These are phyloP conservation scores for Diaporthe australafricana DNA, from an alignment of 2,329 filamentous ascomycete genomes.

Conservation along the genomic window DNA sequence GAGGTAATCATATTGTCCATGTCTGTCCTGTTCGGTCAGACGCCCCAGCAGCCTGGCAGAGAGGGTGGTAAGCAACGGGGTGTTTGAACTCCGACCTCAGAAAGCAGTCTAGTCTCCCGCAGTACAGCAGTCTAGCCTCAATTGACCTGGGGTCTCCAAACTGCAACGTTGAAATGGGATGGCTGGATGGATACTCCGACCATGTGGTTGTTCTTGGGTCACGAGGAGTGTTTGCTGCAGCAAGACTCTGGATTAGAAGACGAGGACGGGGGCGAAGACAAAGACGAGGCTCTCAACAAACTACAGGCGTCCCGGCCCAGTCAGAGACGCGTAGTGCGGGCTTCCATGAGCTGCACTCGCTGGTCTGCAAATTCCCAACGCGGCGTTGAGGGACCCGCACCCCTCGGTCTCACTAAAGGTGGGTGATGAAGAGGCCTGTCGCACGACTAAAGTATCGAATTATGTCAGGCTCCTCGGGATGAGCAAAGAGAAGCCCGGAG, in stretches of 20 bases:
- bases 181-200: constrained; percentile 2
- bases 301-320: background rate
- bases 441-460: no score
- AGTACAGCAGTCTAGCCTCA: background rate
- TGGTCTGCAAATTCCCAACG: background rate
- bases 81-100: background rate
- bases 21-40: background rate
- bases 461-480: background rate
- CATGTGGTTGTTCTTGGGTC: background rate
- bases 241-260: background rate
- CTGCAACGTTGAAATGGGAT: background rate
- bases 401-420: background rate
- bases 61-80: constrained; percentile 24
- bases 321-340: background rate
- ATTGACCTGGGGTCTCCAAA: background rate
- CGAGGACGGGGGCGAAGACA: background rate
- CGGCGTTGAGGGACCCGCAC: background rate
- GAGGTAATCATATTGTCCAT: background rate
- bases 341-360: background rate
- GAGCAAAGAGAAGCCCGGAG: background rate
- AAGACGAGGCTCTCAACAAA: background rate
- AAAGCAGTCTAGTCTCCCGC: background rate
- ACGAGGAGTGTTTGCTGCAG: background rate
- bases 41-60: background rate
- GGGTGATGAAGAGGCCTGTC: background rate